Base-by-base conservation (phyloP, 257 asterid species). In the Nicotiana noctiflora region DNA sequence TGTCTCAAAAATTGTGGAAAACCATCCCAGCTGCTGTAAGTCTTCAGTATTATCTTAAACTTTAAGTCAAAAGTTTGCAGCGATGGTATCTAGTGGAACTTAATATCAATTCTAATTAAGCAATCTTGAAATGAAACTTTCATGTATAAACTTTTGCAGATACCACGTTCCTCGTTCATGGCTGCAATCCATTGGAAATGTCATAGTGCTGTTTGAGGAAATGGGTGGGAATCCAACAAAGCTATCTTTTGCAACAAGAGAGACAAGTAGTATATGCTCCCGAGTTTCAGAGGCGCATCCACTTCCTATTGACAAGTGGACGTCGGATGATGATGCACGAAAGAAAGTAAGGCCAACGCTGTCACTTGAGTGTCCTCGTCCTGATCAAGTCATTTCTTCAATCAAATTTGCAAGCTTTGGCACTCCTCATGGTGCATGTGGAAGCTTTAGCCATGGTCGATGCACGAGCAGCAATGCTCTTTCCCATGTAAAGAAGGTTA, bases 91-190 rank as follows among this genome's bases (percentile, higher is more conserved):
- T 49, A 21, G 61, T 23, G 25, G 11, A 49, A 25, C 27, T 57
- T 72, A 44, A 23, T 23, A 15, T 14, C 44, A 15, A 8, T 49
- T 8, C 61, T 60, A 15, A 29, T 53, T 52, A 2, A 40, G 37
- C 29, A 37, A 65, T 65, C 31, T 55, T 8, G 67, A 55, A 27
- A 61, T 55, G 18, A 2, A 51, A 19, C 53, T 49, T 51, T 40
- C 31, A 11, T 37, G 56, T 68, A 56, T 74, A 44, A 67, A 51
- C 60, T 52, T 40, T 77, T 85, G 84, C 92, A 95, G 99, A 53
- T 93, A 95, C 76, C 99, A 95, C 8, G 93, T 95, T 61, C 99
- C 99, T 29, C 99, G 97, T 75, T 89, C 89, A 6, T 94, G 98
- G 98, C 86, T 93, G 37, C 62, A 90, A 79, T 87, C 95, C 8